A percentile compares a stretch with the other conserved stretches of the same genome.
These are phyloP conservation scores for Bisporella sp. DNA, from an alignment of 2,329 filamentous ascomycete genomes.

Conservation along the genomic window DNA sequence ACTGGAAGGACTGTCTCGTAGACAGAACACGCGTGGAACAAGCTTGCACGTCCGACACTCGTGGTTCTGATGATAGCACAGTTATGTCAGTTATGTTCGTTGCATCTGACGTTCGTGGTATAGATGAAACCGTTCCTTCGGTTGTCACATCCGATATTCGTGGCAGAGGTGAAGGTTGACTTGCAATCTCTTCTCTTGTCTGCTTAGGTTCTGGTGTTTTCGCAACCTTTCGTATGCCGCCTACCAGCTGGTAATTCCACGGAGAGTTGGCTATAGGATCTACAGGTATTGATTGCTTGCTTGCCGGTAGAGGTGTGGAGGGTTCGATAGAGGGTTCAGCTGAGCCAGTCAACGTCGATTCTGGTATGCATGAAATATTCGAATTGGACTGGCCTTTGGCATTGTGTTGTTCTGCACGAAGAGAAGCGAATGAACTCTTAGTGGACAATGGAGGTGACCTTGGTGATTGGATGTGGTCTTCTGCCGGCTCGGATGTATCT, in stretches of 20 bases:
- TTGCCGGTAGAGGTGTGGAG: conserved; percentile 18
- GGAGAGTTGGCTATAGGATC: conserved; percentile 26
- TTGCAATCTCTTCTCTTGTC: conserved; percentile 7
- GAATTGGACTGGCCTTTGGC: conserved; percentile 17
- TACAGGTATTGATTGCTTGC: conserved; percentile 20
- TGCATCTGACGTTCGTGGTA: conserved; percentile 15
- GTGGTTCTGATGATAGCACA: no score
- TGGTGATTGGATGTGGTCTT: conserved; percentile 16
- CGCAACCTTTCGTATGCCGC: conserved; percentile 28
- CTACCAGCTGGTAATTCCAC: conserved; percentile 27
- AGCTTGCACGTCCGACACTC: no score
- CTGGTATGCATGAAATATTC: conserved; percentile 22
- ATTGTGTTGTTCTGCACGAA: conserved; percentile 15
- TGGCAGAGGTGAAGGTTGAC: conserved; percentile 16
- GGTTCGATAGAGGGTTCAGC: conserved; percentile 12
- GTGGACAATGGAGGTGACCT: conserved; percentile 10
- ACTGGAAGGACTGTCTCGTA: conserved; percentile 27
- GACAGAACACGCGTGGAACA: conserved; percentile 10
- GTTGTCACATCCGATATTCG: conserved; percentile 17
- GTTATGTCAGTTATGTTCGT: no score
- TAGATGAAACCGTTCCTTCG: neutral
- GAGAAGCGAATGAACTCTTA: conserved; percentile 21
- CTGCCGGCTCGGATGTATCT: conserved; percentile 10
- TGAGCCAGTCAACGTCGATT: conserved; percentile 6
- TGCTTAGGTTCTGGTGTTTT: conserved; percentile 28